Evolutionary conservation across 768 basidiomycete species (phyloP), one percentile per base, ranked within the genome.

Genomic region (Boletus pseudopeckii): DNA sequence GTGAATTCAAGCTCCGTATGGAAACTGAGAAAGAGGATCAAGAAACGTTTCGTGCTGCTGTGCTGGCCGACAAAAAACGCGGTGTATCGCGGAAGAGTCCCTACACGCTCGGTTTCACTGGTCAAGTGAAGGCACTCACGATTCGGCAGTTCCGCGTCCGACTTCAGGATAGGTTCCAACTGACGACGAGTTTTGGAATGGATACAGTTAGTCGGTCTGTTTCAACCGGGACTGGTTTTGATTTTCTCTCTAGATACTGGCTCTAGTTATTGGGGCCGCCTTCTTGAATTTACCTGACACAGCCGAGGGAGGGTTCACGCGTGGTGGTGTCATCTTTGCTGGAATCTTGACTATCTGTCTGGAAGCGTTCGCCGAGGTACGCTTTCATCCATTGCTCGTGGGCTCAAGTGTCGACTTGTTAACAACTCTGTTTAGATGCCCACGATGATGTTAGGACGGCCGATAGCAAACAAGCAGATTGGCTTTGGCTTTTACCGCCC

Each of bases 221-320:
- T 22, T 30, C 7, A 2, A 10, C 15, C 11, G 5, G 8, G 11
- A 45, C 22, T n/a, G 17, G 11, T 33, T 40, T 15, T 63, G 32
- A 55, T 52, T 38, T 2, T 37, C 28, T 17, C 34, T 50, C 26
- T 20, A 56, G 64, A 18, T 60, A 17, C 39, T 57, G 5, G 53
- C 84, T n/a, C 62, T 90, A 43, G 78, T 90, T 39, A 75, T 89
- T 59, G 92, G 92, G 34, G 84, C 79, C 8, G 82, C 86, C 8
- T 96, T 83, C 74, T 82, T 84, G 63, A 81, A 86, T 45, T 78
- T 88, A 45, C 88, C 90, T 2, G 63, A 78, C 14, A 85, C 87
- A 0, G 82, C 92, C 7, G 78, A 80, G 39, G 93, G 93, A 32
- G 90, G 86, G 0, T 97, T 97, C 72, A 92, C 92, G 24, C 83